Conservation (phyloP, 371 early-diverging fungal genomes). For the Fennellomyces sp. region DNA sequence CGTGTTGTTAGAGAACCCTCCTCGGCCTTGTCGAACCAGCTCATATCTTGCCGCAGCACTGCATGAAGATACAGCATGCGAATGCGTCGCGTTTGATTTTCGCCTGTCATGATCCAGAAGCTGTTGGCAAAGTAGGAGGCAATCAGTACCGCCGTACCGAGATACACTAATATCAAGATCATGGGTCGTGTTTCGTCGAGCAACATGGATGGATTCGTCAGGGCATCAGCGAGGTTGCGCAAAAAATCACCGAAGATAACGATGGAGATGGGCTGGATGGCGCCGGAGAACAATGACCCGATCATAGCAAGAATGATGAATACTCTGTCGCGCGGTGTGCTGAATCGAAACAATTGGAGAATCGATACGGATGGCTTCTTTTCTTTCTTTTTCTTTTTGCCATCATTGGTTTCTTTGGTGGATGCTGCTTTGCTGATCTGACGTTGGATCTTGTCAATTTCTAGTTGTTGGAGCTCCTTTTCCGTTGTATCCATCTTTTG, state of each 20-base stretch:
- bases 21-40: slow-evolving; percentile 80
- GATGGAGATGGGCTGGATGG: slow-evolving; percentile 41
- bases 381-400: slow-evolving; percentile 8
- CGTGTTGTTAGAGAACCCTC: slow-evolving; percentile 68
- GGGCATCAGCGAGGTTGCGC: slow-evolving; percentile 25
- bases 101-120: slow-evolving; percentile 39
- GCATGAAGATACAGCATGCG: slow-evolving; percentile 69
- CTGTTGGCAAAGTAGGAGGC: slow-evolving; percentile 27
- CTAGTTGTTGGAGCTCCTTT: background rate
- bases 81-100: slow-evolving; percentile 53
- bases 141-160: slow-evolving; percentile 28
- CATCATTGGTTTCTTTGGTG: background rate
- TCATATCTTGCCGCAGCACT: slow-evolving; percentile 83
- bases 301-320: slow-evolving; percentile 28
- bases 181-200: slow-evolving; percentile 32
- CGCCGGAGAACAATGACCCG: slow-evolving; percentile 33
- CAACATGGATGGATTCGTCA: slow-evolving; percentile 20
- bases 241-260: slow-evolving; percentile 50
- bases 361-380: slow-evolving; percentile 36
- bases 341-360: slow-evolving; percentile 36
- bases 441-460: background rate
- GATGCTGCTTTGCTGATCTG: background rate
- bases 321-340: slow-evolving; percentile 19
- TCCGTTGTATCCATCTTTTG: background rate
- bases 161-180: slow-evolving; percentile 30